Evolutionary conservation across 2,329 filamentous ascomycete species (phyloP).

Genomic region (Calonectria pseudoturangicola): DNA sequence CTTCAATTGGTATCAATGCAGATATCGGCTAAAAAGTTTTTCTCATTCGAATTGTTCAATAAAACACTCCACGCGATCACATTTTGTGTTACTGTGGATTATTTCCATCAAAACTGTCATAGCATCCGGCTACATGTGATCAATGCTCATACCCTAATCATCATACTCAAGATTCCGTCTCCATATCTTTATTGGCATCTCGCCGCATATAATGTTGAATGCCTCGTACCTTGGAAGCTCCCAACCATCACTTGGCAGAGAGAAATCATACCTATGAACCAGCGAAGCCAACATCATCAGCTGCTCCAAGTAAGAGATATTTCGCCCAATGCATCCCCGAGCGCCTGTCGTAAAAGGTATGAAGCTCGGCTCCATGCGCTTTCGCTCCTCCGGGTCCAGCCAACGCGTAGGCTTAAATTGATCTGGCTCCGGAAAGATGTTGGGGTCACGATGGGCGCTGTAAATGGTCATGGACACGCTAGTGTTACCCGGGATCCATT

Average conservation of each 20-base stretch:
- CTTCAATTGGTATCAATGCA: no score
- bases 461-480: constrained; percentile 61
- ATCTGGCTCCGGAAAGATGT: constrained; percentile 62
- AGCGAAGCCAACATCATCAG: constrained; percentile 63
- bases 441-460: constrained; percentile 61
- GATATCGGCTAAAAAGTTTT: no score
- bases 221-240: constrained; percentile 38
- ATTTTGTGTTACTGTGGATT: no score
- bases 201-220: constrained; percentile 36
- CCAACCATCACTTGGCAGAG: constrained; percentile 29
- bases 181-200: constrained; percentile 43
- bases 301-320: constrained; percentile 64
- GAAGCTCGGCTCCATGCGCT: constrained; percentile 58
- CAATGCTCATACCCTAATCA: not conserved
- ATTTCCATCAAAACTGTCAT: no score
- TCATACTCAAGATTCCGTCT: constrained; percentile 15
- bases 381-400: constrained; percentile 56
- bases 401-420: constrained; percentile 63
- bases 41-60: no score
- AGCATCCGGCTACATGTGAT: no score
- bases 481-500: constrained; percentile 58
- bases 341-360: constrained; percentile 63
- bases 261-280: constrained; percentile 65
- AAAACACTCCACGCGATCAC: no score
- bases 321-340: constrained; percentile 62